Evolutionary conservation across 495 filamentous ascomycete species (phyloP), one percentile per base, ranked within the genome.

Genomic region (Stereocaulon alpinum): DNA sequence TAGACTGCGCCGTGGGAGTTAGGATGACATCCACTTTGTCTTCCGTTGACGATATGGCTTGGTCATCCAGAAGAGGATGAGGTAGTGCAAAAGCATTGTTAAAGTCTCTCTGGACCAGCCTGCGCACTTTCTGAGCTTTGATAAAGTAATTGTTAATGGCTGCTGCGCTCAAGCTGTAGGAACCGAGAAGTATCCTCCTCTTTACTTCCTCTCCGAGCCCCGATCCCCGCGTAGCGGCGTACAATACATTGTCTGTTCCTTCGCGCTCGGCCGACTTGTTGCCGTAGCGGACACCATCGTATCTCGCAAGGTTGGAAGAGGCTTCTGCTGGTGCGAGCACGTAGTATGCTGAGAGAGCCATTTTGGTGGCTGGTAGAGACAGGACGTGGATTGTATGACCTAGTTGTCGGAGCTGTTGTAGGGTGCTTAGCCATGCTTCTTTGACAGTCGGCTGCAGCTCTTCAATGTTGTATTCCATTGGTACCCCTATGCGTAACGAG

Each of bases 91-190:
- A 97, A 3, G 87, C 82, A 12, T 80, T 67, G 66, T 96, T 81
- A 66, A 99, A 97, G 64, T 98, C 94, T 22, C 74, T 71, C 68
- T 87, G 82, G 6, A 99, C 88, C 14, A 96, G 75, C 50, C 89
- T 80, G 4, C 93, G 86, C 48, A 96, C 81, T 57, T 83, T 83
- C 69, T 99, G 93, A 54, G 93, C 93, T 69, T 96, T 83, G 54
- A 95, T 82, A 69, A 99, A 99, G 70, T 97, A 96, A 67, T 97
- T 97, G 66, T 95, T 86, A 60, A 94, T 94, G 12, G 90, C 89
- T 62, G 85, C 82, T 1, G 93, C 89, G 72, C 89, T 95, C 53
- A 99, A 76, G 40, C 85, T 91, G 64, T 95, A 99, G 7, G 92
- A 83, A 14, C 93, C 93, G 2, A 97, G 82, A 22, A 97, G 68